A percentile compares a stretch with the other conserved stretches of the same genome.
Evolutionary conservation across 345 rosid genomes (phyloP).

Genomic region (Eucalyptus virginea): DNA sequence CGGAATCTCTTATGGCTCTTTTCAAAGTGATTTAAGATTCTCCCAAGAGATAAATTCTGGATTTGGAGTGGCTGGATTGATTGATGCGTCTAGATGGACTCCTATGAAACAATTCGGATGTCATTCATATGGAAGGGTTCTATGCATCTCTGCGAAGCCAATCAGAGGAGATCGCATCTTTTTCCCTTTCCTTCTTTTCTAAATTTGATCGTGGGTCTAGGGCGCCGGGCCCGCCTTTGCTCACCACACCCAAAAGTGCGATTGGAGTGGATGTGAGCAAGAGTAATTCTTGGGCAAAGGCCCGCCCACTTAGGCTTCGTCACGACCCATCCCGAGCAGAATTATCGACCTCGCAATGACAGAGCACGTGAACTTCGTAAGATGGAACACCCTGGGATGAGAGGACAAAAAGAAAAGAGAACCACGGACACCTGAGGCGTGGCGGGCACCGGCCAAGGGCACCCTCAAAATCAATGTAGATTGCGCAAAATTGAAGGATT

Average conservation of each 20-base stretch:
- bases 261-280: neutral
- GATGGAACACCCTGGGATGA: neutral
- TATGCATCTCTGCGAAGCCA: neutral
- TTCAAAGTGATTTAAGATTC: neutral
- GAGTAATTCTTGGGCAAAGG: neutral
- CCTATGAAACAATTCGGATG: neutral
- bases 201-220: neutral
- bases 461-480: neutral
- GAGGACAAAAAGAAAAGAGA: neutral
- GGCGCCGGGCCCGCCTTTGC: neutral
- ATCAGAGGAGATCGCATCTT: rapidly evolving
- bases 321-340: too few species aligned
- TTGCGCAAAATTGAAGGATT: neutral
- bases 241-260: neutral
- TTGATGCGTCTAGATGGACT: neutral
- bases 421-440: neutral
- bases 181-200: neutral
- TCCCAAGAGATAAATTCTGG: neutral
- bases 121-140: neutral
- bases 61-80: neutral
- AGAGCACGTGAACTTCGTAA: neutral
- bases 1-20: neutral
- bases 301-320: neutral
- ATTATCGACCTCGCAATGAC: too few species aligned
- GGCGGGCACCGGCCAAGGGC: neutral